Evolutionary conservation across 768 basidiomycete genomes (phyloP).

Genomic region (Lentinula guzmanii): DNA sequence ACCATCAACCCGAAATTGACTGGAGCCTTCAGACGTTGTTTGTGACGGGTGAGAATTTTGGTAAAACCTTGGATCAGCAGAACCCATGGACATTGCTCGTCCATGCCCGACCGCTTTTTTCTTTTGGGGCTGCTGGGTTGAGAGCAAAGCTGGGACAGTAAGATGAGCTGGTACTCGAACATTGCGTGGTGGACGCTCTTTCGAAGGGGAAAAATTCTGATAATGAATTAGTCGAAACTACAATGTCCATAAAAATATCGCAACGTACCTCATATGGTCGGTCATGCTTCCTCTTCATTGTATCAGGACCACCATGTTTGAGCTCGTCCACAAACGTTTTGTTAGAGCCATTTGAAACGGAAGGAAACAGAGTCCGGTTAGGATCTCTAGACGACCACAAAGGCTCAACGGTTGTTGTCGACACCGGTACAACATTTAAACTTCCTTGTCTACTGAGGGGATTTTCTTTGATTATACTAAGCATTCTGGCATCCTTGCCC

Average conservation of each 20-base stretch:
- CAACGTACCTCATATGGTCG: not conserved
- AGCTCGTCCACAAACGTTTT: conserved; percentile 24
- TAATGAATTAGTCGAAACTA: not conserved
- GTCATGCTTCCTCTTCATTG: conserved; percentile 14
- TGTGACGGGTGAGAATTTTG: not conserved
- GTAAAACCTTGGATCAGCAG: not conserved
- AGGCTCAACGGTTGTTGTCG: not conserved
- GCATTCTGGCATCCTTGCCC: not conserved
- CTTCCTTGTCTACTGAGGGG: conserved; percentile 4
- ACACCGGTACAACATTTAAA: not conserved
- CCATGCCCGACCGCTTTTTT: not conserved
- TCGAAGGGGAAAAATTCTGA: not conserved
- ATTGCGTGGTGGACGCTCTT: conserved; percentile 11
- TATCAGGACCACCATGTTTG: conserved; percentile 21
- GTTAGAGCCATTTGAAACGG: conserved; percentile 6
- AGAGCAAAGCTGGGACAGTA: conserved; percentile 11
- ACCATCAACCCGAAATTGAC: not conserved
- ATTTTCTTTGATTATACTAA: conserved; percentile 5
- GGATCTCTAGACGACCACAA: not conserved
- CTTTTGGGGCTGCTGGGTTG: conserved; percentile 1
- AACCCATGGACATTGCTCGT: not conserved
- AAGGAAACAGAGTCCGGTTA: not conserved
- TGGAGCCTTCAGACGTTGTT: not conserved
- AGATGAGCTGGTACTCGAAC: conserved; percentile 10
- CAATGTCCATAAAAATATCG: not conserved